Evolutionary conservation across 495 filamentous ascomycete genomes (phyloP).

Genomic region (Halenospora varia): DNA sequence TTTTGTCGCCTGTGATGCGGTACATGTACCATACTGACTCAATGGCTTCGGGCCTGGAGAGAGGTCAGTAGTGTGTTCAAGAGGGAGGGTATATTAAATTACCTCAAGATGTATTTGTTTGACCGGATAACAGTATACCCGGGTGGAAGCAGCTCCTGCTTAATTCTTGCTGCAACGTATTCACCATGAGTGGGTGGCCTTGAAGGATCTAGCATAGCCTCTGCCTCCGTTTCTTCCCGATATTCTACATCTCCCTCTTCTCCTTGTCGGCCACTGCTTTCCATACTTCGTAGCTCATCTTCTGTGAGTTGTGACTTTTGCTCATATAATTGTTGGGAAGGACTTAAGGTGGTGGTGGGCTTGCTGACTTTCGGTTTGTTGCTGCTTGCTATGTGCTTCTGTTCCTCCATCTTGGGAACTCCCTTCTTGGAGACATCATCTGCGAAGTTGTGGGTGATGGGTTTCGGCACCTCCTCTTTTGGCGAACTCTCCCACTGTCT

Average conservation of each 20-base stretch:
- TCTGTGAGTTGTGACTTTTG: not conserved
- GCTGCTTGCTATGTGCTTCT: not conserved
- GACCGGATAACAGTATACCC: slow-evolving; percentile 60
- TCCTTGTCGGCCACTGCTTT: too few species aligned
- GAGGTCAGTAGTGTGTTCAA: slow-evolving; percentile 3
- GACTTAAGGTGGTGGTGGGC: not conserved
- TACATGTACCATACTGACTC: slow-evolving; percentile 97
- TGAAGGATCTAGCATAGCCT: slow-evolving; percentile 9
- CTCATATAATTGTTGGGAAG: not conserved
- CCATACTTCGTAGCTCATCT: not conserved
- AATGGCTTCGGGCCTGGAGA: slow-evolving; percentile 77
- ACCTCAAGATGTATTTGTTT: slow-evolving; percentile 74
- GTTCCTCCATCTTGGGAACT: not conserved
- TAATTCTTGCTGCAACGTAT: slow-evolving; percentile 54
- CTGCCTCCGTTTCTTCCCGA: not conserved
- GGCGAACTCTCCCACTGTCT: slow-evolving; percentile 1
- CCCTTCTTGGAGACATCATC: not conserved
- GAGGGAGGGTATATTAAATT: slow-evolving; percentile 11
- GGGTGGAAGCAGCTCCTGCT: slow-evolving; percentile 57
- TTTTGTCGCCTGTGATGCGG: slow-evolving; percentile 75
- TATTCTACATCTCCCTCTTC: too few species aligned
- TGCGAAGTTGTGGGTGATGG: slow-evolving; percentile 3
- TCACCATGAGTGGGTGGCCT: slow-evolving; percentile 58
- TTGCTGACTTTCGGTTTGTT: not conserved
- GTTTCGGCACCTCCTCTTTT: slow-evolving; percentile 4